Conservation (phyloP, 1,139 yeast species). For the Diutina ranongensis region DNA sequence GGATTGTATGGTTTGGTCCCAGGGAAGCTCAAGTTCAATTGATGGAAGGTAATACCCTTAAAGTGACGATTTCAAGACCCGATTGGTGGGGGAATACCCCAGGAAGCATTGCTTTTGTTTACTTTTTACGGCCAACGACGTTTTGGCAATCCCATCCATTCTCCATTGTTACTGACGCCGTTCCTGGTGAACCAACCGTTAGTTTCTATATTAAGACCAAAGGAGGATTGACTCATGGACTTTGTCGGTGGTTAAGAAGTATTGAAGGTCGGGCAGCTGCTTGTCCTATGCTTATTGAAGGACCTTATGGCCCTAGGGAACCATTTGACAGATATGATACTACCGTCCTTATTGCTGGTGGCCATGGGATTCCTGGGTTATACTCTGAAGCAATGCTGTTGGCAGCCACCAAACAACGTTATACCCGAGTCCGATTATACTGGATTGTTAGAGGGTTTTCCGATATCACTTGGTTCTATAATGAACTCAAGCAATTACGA, state of each 20-base stretch:
- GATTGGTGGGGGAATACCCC: conserved; percentile 11
- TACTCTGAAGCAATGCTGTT: conserved; percentile 9
- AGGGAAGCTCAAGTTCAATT: conserved; percentile 34
- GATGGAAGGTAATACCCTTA: conserved; percentile 34
- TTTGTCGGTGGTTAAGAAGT: conserved; percentile 15
- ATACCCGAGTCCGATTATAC: conserved; percentile 20
- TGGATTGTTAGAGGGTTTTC: conserved; percentile 42
- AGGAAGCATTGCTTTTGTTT: conserved; percentile 11
- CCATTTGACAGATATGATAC: conserved; percentile 24
- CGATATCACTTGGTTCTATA: conserved; percentile 37
- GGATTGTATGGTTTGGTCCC: conserved; percentile 10
- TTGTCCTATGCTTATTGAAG: conserved; percentile 11
- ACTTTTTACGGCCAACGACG: conserved; percentile 8
- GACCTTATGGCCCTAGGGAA: conserved; percentile 11
- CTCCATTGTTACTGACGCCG: conserved; percentile 13
- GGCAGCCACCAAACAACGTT: background rate
- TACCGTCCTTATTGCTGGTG: conserved; percentile 30
- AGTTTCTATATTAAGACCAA: conserved; percentile 11
- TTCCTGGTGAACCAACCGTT: conserved; percentile 1
- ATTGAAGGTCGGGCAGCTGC: conserved; percentile 16
- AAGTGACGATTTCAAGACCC: conserved; percentile 30
- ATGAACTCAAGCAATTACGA: conserved; percentile 30
- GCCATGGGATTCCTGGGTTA: conserved; percentile 12
- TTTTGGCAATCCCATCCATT: conserved; percentile 13
- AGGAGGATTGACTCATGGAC: conserved; percentile 9